phyloP scores from a whole-genome alignment of 2,329 filamentous ascomycete genomes.

The Ophiobolus disseminans region DNA sequence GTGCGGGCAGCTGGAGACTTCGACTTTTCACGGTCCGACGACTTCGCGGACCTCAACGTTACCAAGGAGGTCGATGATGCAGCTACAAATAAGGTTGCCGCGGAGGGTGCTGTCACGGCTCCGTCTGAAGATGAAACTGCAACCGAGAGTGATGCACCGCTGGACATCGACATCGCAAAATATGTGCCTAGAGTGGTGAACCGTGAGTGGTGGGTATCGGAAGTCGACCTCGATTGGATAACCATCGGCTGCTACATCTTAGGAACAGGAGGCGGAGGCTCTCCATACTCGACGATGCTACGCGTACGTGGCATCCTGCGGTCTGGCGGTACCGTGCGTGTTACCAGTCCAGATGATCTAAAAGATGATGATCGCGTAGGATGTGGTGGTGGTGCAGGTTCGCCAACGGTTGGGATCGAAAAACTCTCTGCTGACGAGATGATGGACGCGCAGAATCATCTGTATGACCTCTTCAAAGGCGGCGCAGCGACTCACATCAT shows the following conservation, averaged over 20 bases:
- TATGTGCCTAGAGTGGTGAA: conserved; percentile 52
- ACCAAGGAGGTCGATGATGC: conserved; percentile 26
- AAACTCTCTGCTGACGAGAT: conserved; percentile 53
- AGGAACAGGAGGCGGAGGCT: conserved; percentile 58
- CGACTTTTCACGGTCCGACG: conserved; percentile 43
- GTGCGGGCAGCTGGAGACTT: conserved; percentile 65
- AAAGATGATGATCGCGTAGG: conserved; percentile 55
- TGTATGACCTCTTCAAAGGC: conserved; percentile 43
- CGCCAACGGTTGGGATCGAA: conserved; percentile 54
- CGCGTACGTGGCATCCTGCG: conserved; percentile 51
- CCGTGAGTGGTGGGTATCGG: conserved; percentile 54
- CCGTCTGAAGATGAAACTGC: conserved; percentile 22
- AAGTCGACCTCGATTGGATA: conserved; percentile 56
- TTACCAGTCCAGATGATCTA: conserved; percentile 53
- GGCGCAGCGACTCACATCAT: conserved; percentile 47
- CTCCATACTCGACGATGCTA: conserved; percentile 55
- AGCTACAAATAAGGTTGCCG: conserved; percentile 7
- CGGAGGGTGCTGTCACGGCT: conserved; percentile 13
- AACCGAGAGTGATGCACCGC: conserved; percentile 21
- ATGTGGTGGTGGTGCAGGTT: conserved; percentile 55
- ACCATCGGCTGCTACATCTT: conserved; percentile 58
- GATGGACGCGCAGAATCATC: conserved; percentile 47
- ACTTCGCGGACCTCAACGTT: conserved; percentile 34
- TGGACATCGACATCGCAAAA: conserved; percentile 36
- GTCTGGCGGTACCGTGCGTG: conserved; percentile 49